phyloP scores from a whole-genome alignment of 129 eudicot species.

The Ambrosia trifida region DNA sequence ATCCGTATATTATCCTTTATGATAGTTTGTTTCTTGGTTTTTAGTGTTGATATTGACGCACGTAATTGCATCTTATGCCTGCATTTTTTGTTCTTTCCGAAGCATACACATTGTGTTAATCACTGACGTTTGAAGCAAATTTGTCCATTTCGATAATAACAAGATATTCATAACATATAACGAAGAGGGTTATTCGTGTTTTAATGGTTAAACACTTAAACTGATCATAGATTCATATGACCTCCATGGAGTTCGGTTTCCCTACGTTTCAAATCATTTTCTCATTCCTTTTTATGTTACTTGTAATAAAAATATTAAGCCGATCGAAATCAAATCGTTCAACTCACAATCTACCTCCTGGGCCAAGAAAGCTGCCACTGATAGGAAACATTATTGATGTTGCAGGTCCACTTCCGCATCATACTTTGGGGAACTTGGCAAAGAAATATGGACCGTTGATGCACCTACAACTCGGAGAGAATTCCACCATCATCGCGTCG shows the following conservation, averaged over 20 bases:
- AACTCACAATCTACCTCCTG: conserved; percentile 31
- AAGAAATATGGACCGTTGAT: conserved; percentile 38
- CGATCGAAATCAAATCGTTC: conserved; percentile 6
- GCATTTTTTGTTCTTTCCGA: conserved; percentile 22
- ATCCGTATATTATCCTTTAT: background rate
- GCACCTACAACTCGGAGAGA: conserved; percentile 44
- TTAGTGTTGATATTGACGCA: conserved; percentile 16
- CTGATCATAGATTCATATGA: conserved; percentile 10
- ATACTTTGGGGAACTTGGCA: conserved; percentile 30
- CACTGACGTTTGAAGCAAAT: background rate
- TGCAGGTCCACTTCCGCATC: conserved; percentile 40
- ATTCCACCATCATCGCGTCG: conserved; percentile 35
- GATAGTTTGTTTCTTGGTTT: conserved; percentile 13
- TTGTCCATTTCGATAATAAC: conserved; percentile 10
- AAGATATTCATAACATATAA: background rate
- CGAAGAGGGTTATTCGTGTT: background rate
- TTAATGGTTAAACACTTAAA: background rate
- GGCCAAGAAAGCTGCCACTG: conserved; percentile 37
- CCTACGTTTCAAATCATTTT: conserved; percentile 23
- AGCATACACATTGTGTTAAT: conserved; percentile 12
- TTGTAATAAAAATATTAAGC: conserved; percentile 25
- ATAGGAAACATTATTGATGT: conserved; percentile 41
- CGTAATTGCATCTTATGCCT: conserved; percentile 19
- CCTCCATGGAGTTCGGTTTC: conserved; percentile 31
- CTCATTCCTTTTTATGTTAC: conserved; percentile 19